Evolutionary conservation across 2,329 filamentous ascomycete species (phyloP).

Genomic region (Tolypocladium endophyticum): DNA sequence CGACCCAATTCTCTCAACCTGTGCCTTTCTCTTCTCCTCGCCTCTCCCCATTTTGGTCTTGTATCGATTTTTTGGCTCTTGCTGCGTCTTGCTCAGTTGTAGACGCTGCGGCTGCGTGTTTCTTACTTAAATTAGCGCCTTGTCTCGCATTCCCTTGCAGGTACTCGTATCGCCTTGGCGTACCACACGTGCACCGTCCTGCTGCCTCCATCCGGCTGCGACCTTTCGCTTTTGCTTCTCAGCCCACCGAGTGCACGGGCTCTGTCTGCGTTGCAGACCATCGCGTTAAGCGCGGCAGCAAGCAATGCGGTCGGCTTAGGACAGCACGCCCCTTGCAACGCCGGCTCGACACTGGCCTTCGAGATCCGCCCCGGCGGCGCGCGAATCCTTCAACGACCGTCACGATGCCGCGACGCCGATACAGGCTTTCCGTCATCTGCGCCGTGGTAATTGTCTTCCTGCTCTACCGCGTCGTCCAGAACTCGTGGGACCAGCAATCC

Average conservation of each 20-base stretch:
- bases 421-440: conserved; percentile 48
- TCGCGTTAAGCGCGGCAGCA: not conserved
- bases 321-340: not conserved
- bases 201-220: not conserved
- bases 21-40: not conserved
- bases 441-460: conserved; percentile 44
- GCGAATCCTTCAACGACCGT: not conserved
- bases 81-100: not conserved
- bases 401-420: conserved; percentile 49
- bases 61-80: not conserved
- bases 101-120: not conserved
- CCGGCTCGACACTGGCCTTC: not conserved
- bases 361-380: not conserved
- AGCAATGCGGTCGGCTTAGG: not conserved
- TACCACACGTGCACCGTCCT: not conserved
- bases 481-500: conserved; percentile 22
- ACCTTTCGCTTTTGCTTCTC: not conserved
- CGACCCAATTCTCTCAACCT: not conserved
- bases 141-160: no score
- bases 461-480: conserved; percentile 37
- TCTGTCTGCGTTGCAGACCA: not conserved
- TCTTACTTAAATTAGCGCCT: not conserved
- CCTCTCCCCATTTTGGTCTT: not conserved
- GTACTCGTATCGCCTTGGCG: not conserved
- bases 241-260: not conserved